phyloP scores from a whole-genome alignment of 805 yeast species.

The Nakazawaea sp. region DNA sequence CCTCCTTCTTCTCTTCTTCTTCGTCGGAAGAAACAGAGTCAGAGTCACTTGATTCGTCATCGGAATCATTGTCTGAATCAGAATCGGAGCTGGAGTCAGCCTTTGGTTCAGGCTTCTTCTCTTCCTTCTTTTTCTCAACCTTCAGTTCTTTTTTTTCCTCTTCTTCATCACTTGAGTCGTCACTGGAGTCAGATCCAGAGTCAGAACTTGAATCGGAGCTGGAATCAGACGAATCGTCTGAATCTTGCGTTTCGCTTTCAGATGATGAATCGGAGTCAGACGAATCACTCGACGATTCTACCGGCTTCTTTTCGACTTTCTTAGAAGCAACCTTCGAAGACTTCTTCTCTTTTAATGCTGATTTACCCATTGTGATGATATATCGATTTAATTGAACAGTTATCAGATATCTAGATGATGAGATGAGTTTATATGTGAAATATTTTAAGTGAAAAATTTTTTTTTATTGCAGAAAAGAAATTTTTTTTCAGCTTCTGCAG shows the following conservation, averaged over 20 bases:
- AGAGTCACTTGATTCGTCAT: conserved; percentile 11
- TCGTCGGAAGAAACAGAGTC: conserved; percentile 11
- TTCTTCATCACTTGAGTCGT: conserved; percentile 12
- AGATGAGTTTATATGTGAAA: no score
- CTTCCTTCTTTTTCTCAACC: conserved; percentile 9
- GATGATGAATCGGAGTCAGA: conserved; percentile 10
- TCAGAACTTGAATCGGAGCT: conserved; percentile 12
- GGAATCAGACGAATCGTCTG: conserved; percentile 4
- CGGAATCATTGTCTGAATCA: conserved; percentile 14
- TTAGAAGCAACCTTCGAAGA: conserved; percentile 14
- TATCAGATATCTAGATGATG: neutral
- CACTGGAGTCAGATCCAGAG: conserved; percentile 9
- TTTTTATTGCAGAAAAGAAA: neutral
- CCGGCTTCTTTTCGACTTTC: conserved; percentile 15
- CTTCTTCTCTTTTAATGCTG: conserved; percentile 19
- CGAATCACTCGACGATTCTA: conserved; percentile 6
- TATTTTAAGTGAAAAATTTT: no score
- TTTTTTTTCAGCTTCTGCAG: no score
- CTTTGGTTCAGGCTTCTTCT: conserved; percentile 16
- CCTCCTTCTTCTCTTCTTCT: conserved; percentile 3
- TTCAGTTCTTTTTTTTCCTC: conserved; percentile 9
- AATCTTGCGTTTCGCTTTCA: conserved; percentile 11
- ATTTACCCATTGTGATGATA: conserved; percentile 22
- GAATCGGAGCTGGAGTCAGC: conserved; percentile 16
- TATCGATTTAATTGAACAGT: no score